Conservation (phyloP, 1,284 basidiomycete species). For the Thelephora terrestris region DNA sequence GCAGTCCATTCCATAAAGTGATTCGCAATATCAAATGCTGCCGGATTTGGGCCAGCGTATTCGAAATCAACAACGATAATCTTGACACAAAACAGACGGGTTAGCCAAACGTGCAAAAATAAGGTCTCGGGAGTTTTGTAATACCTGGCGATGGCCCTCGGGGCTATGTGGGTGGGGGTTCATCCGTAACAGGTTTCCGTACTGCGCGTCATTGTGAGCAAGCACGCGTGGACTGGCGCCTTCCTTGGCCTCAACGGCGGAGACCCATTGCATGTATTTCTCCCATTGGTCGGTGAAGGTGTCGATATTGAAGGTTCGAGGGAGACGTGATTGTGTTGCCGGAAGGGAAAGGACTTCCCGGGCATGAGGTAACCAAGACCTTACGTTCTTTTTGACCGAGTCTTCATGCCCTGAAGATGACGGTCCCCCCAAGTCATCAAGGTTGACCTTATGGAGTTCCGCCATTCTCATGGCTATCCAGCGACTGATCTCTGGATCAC, state of each 20-base stretch:
- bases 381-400: conserved; percentile 49
- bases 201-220: conserved; percentile 89
- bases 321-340: conserved; percentile 30
- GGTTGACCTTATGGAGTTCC: conserved; percentile 85
- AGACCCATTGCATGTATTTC: conserved; percentile 60
- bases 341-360: conserved; percentile 52
- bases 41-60: conserved; percentile 83
- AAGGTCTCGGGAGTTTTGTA: background rate
- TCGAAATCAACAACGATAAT: conserved; percentile 95
- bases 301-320: conserved; percentile 47
- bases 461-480: conserved; percentile 90
- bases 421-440: conserved; percentile 50
- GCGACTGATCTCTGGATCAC: conserved; percentile 62
- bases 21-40: conserved; percentile 90
- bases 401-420: conserved; percentile 39
- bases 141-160: conserved; percentile 63
- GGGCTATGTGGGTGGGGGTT: conserved; percentile 42
- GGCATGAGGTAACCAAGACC: conserved; percentile 55
- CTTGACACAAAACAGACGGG: conserved; percentile 27
- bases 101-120: conserved; percentile 2
- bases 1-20: conserved; percentile 96
- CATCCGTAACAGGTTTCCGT: conserved; percentile 81
- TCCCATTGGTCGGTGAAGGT: conserved; percentile 56
- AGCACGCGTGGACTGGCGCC: conserved; percentile 60
- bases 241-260: conserved; percentile 44